Evolutionary conservation across 768 basidiomycete genomes (phyloP).

Genomic region (Tubosaeta sp.): DNA sequence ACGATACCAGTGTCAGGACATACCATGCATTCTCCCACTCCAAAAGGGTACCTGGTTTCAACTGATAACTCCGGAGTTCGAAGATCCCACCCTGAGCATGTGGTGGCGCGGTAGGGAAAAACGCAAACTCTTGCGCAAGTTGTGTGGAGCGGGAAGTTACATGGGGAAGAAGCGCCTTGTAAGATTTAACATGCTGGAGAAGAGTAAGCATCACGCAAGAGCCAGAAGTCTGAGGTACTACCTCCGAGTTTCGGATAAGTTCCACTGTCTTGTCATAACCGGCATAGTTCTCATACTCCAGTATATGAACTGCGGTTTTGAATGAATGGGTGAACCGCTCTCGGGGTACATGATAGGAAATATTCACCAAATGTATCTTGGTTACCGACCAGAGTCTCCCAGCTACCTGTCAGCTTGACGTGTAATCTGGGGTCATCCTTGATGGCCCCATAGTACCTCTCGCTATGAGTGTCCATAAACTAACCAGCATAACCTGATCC

Average conservation of each 20-base stretch:
- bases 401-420: slow-evolving; percentile 89
- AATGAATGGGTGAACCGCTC: neutral
- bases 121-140: slow-evolving; percentile 91
- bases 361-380: slow-evolving; percentile 75
- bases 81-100: slow-evolving; percentile 86
- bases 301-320: slow-evolving; percentile 50
- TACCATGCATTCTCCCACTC: slow-evolving; percentile 97
- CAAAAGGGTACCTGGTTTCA: slow-evolving; percentile 83
- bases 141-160: slow-evolving; percentile 70
- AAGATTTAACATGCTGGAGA: slow-evolving; percentile 59
- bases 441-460: slow-evolving; percentile 79
- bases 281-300: slow-evolving; percentile 92
- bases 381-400: slow-evolving; percentile 88
- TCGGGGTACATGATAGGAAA: slow-evolving; percentile 26
- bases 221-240: slow-evolving; percentile 30
- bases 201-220: neutral
- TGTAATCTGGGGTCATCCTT: slow-evolving; percentile 67
- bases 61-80: slow-evolving; percentile 84
- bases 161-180: slow-evolving; percentile 72
- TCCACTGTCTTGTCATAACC: slow-evolving; percentile 78
- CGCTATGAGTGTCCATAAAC: slow-evolving; percentile 40
- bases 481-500: neutral
- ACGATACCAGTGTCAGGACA: slow-evolving; percentile 10
- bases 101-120: slow-evolving; percentile 89
- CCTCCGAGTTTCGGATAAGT: slow-evolving; percentile 63